A percentile compares a stretch with the other conserved stretches of the same genome.
phyloP scores from a whole-genome alignment of 208 protist genomes.

The Trypanosoma platydactyli region DNA sequence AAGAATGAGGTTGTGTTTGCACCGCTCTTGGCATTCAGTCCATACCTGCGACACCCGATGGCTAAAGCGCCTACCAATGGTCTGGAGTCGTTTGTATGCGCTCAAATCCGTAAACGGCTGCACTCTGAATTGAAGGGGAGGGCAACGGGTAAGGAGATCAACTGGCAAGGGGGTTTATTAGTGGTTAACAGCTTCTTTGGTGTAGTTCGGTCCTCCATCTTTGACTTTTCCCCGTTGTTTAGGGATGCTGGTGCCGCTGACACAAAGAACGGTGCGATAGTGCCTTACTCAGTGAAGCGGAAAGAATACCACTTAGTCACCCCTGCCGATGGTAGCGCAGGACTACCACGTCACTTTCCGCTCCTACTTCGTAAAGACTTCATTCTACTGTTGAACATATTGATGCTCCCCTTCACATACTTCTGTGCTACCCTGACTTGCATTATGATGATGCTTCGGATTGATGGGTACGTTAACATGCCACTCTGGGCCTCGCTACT shows the following conservation, averaged over 20 bases:
- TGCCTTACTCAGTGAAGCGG: constrained; percentile 1
- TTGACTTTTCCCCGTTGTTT: constrained; percentile 23
- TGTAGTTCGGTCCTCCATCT: constrained; percentile 8
- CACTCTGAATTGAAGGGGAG: not conserved
- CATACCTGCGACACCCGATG: constrained; percentile 15
- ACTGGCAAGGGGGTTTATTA: constrained; percentile 22
- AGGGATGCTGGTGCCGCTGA: constrained; percentile 5
- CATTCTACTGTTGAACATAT: not conserved
- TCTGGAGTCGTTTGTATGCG: constrained; percentile 3
- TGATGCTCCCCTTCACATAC: not conserved
- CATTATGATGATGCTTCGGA: constrained; percentile 10
- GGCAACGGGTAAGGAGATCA: constrained; percentile 6
- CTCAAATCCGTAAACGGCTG: not conserved
- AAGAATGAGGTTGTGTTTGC: constrained; percentile 9
- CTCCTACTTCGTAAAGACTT: not conserved
- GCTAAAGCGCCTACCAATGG: not conserved
- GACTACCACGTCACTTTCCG: constrained; percentile 15
- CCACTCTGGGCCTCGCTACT: not conserved
- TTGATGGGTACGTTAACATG: constrained; percentile 14
- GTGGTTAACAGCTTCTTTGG: constrained; percentile 1
- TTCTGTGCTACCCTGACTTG: not conserved
- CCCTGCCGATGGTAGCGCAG: not conserved
- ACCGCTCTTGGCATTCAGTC: constrained; percentile 18
- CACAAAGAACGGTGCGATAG: not conserved
- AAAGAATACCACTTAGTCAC: not conserved